Evolutionary conservation across 1,284 basidiomycete species (phyloP), one percentile per base, ranked within the genome.

Genomic region (Ustilago esculenta): DNA sequence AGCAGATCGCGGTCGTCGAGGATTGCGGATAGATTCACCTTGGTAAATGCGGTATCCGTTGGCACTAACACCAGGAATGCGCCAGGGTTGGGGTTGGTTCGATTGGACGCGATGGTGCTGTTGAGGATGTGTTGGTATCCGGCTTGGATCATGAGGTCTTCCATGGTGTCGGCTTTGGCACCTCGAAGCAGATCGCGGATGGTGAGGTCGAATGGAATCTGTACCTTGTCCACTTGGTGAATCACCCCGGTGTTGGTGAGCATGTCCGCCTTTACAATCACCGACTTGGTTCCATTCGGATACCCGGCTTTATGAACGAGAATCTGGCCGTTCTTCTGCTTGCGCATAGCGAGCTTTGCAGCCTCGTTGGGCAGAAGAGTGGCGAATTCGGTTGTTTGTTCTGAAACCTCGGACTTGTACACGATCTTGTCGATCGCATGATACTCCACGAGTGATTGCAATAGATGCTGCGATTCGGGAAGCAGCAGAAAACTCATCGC

Each of bases 161-260:
- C 85, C 93, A 98, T 97, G 3, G 91, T 95, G 20, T 75, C 79
- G 7, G 82, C 82, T 80, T 92, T 91, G 8, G 91, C 91, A 1
- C 94, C 94, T 72, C 88, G 89, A 71, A 94, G 86, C 18, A 98
- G 86, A 82, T 97, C 96, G 21, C 61, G 50, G 23, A 94, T 85
- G 5, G 90, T 92, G 51, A 98, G 85, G 41, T 91, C 85, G 21
- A 98, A 88, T 14, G 96, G 96, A 40, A 98, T 87, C 72, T 94
- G 86, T 30, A 98, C 87, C 11, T 82, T 82, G 80, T 95, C 92
- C 51, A 98, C 85, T 74, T 92, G 89, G 81, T 98, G 95, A 41
- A 98, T 87, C 18, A 91, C 92, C 12, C 96, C 95, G 2, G 94
- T 97, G 66, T 88, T 85, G 0, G 94, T 95, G 49, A 92, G 86